A percentile compares a stretch with the other conserved stretches of the same genome.
phyloP scores from a whole-genome alignment of 2,329 filamentous ascomycete genomes.

The Bipolaris victoriae region DNA sequence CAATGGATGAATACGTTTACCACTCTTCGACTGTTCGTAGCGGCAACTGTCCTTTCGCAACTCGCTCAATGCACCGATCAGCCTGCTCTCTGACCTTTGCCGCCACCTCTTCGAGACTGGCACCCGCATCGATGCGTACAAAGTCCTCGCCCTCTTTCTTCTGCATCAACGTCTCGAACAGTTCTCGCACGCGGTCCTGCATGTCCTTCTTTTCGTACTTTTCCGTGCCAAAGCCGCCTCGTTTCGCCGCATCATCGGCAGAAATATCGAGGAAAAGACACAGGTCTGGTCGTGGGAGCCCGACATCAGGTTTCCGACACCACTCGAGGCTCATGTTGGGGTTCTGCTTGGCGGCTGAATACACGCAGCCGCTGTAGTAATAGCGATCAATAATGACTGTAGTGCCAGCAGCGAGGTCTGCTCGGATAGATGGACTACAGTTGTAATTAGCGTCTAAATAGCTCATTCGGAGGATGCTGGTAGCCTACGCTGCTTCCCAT shows the following conservation, averaged over 20 bases:
- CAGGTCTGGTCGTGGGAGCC: slow-evolving; percentile 84
- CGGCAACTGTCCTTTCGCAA: slow-evolving; percentile 27
- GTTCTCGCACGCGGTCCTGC: slow-evolving; percentile 76
- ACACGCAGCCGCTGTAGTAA: slow-evolving; percentile 93
- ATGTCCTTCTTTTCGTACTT: slow-evolving; percentile 85
- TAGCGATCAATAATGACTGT: slow-evolving; percentile 90
- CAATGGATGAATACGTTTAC: slow-evolving; percentile 20
- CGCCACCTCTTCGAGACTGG: slow-evolving; percentile 59
- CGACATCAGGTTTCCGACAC: slow-evolving; percentile 84
- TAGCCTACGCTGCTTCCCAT: slow-evolving; percentile 68
- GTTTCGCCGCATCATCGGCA: slow-evolving; percentile 70
- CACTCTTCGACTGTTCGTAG: slow-evolving; percentile 40
- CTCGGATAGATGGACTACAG: slow-evolving; percentile 15
- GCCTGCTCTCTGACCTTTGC: slow-evolving; percentile 37
- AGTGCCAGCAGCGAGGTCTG: slow-evolving; percentile 65
- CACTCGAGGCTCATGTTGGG: slow-evolving; percentile 73
- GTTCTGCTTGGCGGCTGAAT: slow-evolving; percentile 85
- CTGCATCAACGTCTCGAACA: slow-evolving; percentile 67
- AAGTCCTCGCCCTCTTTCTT: slow-evolving; percentile 60
- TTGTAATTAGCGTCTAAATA: background rate
- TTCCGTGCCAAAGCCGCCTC: slow-evolving; percentile 89
- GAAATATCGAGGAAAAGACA: slow-evolving; percentile 87
- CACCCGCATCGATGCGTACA: slow-evolving; percentile 61
- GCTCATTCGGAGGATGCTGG: background rate
- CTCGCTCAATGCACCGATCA: slow-evolving; percentile 30